Percentiles rank a stretch among this genome's conserved stretches.
These are phyloP conservation scores for Cyclotella distinguenda DNA, from an alignment of 108 stramenopile genomes.

Conservation along the genomic window DNA sequence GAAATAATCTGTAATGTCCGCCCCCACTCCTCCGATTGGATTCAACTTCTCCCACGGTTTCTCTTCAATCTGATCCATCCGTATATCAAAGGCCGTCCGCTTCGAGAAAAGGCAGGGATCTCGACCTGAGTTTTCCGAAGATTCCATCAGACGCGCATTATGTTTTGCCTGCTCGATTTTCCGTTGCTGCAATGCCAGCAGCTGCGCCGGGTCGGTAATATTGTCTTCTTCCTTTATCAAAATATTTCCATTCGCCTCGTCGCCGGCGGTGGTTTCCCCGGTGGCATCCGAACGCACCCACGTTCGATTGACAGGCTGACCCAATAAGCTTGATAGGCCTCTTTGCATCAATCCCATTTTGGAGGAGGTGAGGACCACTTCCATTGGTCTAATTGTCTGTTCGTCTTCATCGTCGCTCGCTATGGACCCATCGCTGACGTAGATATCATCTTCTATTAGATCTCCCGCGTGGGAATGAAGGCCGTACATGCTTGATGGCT, in stretches of 20 bases:
- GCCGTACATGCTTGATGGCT: conserved; percentile 46
- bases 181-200: conserved; percentile 71
- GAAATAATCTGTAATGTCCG: conserved; percentile 83
- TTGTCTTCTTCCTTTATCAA: conserved; percentile 53
- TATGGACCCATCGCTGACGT: conserved; percentile 66
- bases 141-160: conserved; percentile 64
- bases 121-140: conserved; percentile 88
- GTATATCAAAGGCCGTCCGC: conserved; percentile 89
- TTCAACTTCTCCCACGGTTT: conserved; percentile 76
- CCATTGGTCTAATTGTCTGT: conserved; percentile 15
- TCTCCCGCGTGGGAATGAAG: conserved; percentile 79
- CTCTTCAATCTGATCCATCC: conserved; percentile 91
- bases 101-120: conserved; percentile 88
- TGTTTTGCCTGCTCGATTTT: conserved; percentile 79
- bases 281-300: conserved; percentile 58
- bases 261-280: conserved; percentile 19
- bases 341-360: conserved; percentile 85
- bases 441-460: conserved; percentile 76
- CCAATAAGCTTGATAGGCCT: conserved; percentile 45
- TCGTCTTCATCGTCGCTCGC: conserved; percentile 21
- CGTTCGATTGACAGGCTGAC: conserved; percentile 59
- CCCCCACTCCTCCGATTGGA: neutral
- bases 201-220: conserved; percentile 78
- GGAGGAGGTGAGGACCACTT: conserved; percentile 68
- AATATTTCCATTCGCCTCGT: conserved; percentile 17